These are phyloP conservation scores for Brasilioporus rufonigricans DNA, from an alignment of 768 basidiomycete species.

Conservation along the genomic window DNA sequence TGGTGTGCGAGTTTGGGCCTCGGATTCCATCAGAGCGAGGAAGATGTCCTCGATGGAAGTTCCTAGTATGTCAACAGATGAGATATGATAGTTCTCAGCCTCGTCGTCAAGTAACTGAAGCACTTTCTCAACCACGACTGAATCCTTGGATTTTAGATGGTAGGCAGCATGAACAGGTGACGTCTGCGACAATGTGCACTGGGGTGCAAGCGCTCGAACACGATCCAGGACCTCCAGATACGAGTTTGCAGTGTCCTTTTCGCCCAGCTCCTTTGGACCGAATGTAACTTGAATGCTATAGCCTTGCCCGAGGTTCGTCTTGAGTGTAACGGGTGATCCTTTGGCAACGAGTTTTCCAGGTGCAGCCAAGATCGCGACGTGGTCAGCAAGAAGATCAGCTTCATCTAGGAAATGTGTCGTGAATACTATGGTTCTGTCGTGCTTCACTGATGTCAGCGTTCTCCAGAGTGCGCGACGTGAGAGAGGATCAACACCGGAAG, in stretches of 20 bases:
- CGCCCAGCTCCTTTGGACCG: conserved; percentile 30
- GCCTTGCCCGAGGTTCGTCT: conserved; percentile 67
- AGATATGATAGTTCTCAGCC: conserved; percentile 36
- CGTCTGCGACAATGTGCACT: conserved; percentile 39
- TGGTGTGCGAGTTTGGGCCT: conserved; percentile 3
- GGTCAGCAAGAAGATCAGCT: conserved; percentile 74
- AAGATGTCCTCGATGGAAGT: conserved; percentile 84
- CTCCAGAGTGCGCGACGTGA: conserved; percentile 78
- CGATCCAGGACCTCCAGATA: conserved; percentile 36
- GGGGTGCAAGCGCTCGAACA: conserved; percentile 46
- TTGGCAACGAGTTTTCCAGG: conserved; percentile 74
- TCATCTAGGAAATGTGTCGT: conserved; percentile 84
- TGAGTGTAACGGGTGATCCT: conserved; percentile 72
- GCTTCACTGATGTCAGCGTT: conserved; percentile 62
- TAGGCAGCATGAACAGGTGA: conserved; percentile 48
- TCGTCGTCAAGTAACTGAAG: conserved; percentile 54
- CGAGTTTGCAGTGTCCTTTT: conserved; percentile 15
- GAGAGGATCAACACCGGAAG: conserved; percentile 79
- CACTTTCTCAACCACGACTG: conserved; percentile 50
- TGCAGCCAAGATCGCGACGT: conserved; percentile 70
- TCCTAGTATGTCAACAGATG: conserved; percentile 64
- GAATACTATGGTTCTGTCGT: conserved; percentile 68
- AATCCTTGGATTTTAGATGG: conserved; percentile 62
- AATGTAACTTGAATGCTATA: conserved; percentile 63
- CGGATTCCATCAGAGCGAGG: conserved; percentile 61